Percentiles rank a stretch among this genome's conserved stretches.
Evolutionary conservation across 106 monocot species (phyloP).

Genomic region (Dioscorea dumetorum): DNA sequence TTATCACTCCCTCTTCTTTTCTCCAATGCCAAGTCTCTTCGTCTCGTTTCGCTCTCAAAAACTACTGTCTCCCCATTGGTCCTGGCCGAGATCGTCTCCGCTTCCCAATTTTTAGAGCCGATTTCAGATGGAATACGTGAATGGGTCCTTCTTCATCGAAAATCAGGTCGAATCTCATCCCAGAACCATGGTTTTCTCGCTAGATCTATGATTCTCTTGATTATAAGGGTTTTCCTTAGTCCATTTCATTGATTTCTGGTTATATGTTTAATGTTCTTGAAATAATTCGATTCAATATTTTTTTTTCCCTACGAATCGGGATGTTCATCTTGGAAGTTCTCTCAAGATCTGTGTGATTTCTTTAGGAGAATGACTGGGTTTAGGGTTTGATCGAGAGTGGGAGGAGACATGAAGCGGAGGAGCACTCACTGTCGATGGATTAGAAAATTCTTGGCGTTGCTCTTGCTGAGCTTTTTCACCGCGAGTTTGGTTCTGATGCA

Average conservation of each 20-base stretch:
- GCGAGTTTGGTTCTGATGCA: conserved; percentile 32
- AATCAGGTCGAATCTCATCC: neutral
- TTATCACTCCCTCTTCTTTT: too few species aligned
- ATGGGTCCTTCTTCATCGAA: neutral
- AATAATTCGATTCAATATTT: neutral
- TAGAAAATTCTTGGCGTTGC: conserved; percentile 14
- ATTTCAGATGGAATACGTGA: neutral
- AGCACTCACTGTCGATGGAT: conserved; percentile 23
- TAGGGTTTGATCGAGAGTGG: conserved; percentile 3
- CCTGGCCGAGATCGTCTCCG: neutral
- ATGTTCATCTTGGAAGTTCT: neutral
- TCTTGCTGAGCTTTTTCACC: conserved; percentile 42
- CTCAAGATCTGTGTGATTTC: neutral
- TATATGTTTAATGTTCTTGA: neutral
- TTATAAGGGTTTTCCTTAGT: neutral
- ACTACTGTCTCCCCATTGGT: too few species aligned
- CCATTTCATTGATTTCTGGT: neutral
- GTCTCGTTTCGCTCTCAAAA: too few species aligned
- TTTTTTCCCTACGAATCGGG: neutral
- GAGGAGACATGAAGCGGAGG: conserved; percentile 53
- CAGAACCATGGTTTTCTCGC: neutral
- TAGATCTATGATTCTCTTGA: neutral
- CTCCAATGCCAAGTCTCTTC: too few species aligned
- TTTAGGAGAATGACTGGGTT: neutral
- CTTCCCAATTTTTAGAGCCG: neutral